Percentiles rank a stretch among this genome's conserved stretches.
Evolutionary conservation across 2,329 filamentous ascomycete genomes (phyloP).

Genomic region (Ophiostoma ulmi): DNA sequence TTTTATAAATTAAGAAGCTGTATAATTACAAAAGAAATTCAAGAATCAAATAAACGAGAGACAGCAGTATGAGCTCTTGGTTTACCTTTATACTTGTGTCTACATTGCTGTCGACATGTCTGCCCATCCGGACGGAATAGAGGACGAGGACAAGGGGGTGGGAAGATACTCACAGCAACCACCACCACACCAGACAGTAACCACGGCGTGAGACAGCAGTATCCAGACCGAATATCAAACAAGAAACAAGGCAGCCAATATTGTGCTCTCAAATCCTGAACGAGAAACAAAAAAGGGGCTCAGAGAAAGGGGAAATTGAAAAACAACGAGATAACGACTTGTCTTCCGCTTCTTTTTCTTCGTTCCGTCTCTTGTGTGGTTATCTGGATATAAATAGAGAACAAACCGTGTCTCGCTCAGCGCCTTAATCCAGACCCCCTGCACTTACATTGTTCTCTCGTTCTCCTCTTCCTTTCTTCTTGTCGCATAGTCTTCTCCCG

Average conservation of each 20-base stretch:
- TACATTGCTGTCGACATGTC: neutral
- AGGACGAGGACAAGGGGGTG: neutral
- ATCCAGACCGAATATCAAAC: neutral
- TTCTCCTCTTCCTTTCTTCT: neutral
- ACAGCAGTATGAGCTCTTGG: neutral
- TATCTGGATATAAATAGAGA: constrained; percentile 7
- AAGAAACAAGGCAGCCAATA: neutral
- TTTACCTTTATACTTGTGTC: constrained; percentile 2
- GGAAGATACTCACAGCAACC: neutral
- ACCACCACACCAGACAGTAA: neutral
- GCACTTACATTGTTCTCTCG: neutral
- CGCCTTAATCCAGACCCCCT: neutral
- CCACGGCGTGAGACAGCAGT: neutral
- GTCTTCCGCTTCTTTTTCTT: constrained; percentile 23
- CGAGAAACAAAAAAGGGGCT: neutral
- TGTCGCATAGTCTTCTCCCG: neutral
- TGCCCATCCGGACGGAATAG: neutral
- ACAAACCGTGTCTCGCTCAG: neutral
- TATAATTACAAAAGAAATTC: neutral
- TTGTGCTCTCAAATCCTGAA: neutral
- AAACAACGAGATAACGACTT: constrained; percentile 3
- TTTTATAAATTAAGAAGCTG: neutral
- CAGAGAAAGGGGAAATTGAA: constrained; percentile 3
- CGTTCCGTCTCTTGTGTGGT: constrained; percentile 12
- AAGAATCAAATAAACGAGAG: neutral